phyloP scores from a whole-genome alignment of 768 basidiomycete genomes.

The Lactarius evosmus region DNA sequence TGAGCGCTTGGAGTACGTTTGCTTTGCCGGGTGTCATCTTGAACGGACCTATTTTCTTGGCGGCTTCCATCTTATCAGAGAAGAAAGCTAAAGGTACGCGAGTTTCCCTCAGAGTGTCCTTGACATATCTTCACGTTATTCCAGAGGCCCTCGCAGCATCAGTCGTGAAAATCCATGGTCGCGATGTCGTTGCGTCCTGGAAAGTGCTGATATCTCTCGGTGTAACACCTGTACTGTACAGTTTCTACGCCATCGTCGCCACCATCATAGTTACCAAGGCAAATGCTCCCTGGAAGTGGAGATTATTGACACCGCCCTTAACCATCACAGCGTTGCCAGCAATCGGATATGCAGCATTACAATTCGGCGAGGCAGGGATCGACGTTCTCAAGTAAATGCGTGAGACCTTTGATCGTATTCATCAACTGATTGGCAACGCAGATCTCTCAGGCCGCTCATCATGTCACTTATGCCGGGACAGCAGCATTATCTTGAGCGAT shows the following conservation, averaged over 20 bases:
- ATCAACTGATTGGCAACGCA: conserved; percentile 34
- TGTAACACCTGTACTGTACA: conserved; percentile 80
- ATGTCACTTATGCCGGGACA: conserved; percentile 87
- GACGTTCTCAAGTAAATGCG: conserved; percentile 87
- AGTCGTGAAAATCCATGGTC: conserved; percentile 86
- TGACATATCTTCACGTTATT: conserved; percentile 3
- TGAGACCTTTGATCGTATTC: conserved; percentile 4
- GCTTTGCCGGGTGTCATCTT: conserved; percentile 88
- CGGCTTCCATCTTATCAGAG: conserved; percentile 84
- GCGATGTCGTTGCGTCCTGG: conserved; percentile 95
- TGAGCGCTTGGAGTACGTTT: conserved; percentile 75
- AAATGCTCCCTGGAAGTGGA: conserved; percentile 58
- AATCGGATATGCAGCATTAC: conserved; percentile 89
- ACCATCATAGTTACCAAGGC: conserved; percentile 67
- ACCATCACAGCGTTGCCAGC: conserved; percentile 71
- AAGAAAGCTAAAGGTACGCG: conserved; percentile 78
- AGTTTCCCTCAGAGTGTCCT: not conserved
- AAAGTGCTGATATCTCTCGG: conserved; percentile 92
- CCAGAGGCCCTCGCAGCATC: conserved; percentile 94
- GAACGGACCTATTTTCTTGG: conserved; percentile 89
- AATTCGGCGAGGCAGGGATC: conserved; percentile 96
- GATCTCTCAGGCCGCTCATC: conserved; percentile 88
- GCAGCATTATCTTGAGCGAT: conserved; percentile 68
- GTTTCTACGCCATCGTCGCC: conserved; percentile 76
- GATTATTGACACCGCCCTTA: conserved; percentile 69